Base-by-base conservation (phyloP, 106 monocot species). In the Apostasia ramifera region DNA sequence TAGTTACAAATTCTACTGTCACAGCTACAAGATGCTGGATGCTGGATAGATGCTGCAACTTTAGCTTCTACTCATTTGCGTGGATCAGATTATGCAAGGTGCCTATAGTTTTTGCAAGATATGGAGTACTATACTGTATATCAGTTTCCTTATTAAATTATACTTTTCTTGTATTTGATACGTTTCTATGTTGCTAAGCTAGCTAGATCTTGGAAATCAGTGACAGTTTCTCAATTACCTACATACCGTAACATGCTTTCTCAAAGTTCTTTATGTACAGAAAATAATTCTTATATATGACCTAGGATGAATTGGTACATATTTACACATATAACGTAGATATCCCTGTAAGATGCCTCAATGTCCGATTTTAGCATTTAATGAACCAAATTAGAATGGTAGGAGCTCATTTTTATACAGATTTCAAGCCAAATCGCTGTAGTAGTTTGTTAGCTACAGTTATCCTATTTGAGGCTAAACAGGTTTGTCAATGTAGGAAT, bases 1-100 rank as follows among this genome's bases (percentile, higher is more conserved):
- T 52, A 0, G 51, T 52, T 8, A 10, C 10, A 52, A 52, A 8
- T 52, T 47, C 3, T 39, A 56, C 55, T 73, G 51, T 40, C 83
- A 71, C 77, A 98, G 98, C 79, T 98, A 39, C 98, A 98, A 90
- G 98, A 98, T 85, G 93, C 98, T 81, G 98, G 93, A 75, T 93
- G 79, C 68, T 98, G 98, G 98, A 88, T 80, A 62, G 98, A 98
- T 88, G 98, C 98, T 70, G 98, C 90, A 73, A 93, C 98, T 70
- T 76, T 98, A 72, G 98, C 98, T 73, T 90, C 93, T 57, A 98
- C 87, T 60, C 92, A 98, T 90, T 90, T 98, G 79, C 85, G 80
- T 67, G 98, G 98, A 83, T 87, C 93, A 73, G 98, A 98, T 67
- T 98, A 98, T 90, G 76, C 89, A 49, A 98, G 98, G 98, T 98